Evolutionary conservation across 2,329 filamentous ascomycete genomes (phyloP), one percentile per base, ranked within the genome.

Genomic region (Pseudogymnoascus destructans): DNA sequence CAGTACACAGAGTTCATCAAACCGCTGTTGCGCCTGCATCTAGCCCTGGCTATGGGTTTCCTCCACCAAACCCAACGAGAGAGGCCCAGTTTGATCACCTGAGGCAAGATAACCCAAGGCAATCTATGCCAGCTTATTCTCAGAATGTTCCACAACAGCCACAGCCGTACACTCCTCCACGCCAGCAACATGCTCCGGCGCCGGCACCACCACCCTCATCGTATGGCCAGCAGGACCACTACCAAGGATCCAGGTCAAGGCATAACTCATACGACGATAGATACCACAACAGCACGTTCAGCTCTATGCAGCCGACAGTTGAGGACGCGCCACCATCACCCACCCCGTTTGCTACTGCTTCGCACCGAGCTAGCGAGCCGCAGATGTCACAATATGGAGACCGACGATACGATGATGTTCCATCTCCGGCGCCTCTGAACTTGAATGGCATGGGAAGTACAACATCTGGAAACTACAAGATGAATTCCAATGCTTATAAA

Each of bases 291-390:
- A 67, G 15, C 35, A 38, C 71, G 58, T 72, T 74, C 61, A 70
- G 70, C 9, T 70, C 71, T 5, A 75, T 76, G 74, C 74, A 76
- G 59, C 72, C 74, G 7, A 72, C 72, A 0, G 74, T 76, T 52
- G 74, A 75, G 61, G 74, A 76, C 65, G 74, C 64, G 23, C 67
- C 68, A 10, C 63, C 64, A 5, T 67, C 67, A 42, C 67, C 68
- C 17, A 62, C 64, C 15, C 60, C 58, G 32, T 55, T 33, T 7
- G 60, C 60, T 38, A 59, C 59, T 55, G 60, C 63, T 25, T 56
- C 60, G 5, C 61, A 63, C 49, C 52, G 62, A 60, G 60, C 57
- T 9, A 64, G 61, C 55, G 57, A 58, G 57, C 63, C 66, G 5
- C 62, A 59, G 49, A 59, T 58, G 8, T 61, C 61, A 5, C 61